phyloP scores from a whole-genome alignment of 2,329 filamentous ascomycete species.

The Colletotrichum eleusines region DNA sequence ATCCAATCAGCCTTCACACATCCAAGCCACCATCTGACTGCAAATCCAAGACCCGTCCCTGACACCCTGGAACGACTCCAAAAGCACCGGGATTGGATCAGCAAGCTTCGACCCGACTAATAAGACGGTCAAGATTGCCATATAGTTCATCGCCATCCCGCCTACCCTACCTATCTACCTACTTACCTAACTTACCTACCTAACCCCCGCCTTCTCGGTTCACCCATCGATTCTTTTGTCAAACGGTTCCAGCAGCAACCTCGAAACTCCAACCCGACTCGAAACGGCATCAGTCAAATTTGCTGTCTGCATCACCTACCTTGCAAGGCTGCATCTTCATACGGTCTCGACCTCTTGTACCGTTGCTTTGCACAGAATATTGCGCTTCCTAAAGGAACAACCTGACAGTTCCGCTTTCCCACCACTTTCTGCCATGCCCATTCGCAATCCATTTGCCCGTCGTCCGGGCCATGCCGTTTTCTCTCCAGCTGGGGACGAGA shows the following conservation, averaged over 20 bases:
- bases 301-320: conserved; percentile 3
- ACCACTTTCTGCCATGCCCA: conserved; percentile 65
- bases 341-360: not conserved
- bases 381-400: not conserved
- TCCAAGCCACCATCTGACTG: conserved; percentile 39
- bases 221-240: conserved; percentile 30
- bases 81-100: not conserved
- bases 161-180: conserved; percentile 1
- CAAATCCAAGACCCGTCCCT: conserved; percentile 28
- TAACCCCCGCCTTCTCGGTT: conserved; percentile 20
- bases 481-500: conserved; percentile 63
- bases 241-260: conserved; percentile 32
- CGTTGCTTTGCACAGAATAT: not conserved
- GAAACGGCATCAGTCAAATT: conserved; percentile 22
- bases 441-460: conserved; percentile 78
- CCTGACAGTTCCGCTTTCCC: conserved; percentile 12
- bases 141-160: conserved; percentile 38
- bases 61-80: conserved; percentile 14
- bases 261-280: conserved; percentile 27
- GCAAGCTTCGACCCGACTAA: conserved; percentile 25
- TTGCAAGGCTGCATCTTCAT: not conserved
- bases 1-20: conserved; percentile 18
- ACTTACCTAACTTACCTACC: conserved; percentile 1
- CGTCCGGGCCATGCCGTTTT: conserved; percentile 62
- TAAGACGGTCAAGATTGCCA: conserved; percentile 28